Evolutionary conservation across 176 grass and related monocot species (phyloP).

Genomic region (Tillandsia leiboldiana): DNA sequence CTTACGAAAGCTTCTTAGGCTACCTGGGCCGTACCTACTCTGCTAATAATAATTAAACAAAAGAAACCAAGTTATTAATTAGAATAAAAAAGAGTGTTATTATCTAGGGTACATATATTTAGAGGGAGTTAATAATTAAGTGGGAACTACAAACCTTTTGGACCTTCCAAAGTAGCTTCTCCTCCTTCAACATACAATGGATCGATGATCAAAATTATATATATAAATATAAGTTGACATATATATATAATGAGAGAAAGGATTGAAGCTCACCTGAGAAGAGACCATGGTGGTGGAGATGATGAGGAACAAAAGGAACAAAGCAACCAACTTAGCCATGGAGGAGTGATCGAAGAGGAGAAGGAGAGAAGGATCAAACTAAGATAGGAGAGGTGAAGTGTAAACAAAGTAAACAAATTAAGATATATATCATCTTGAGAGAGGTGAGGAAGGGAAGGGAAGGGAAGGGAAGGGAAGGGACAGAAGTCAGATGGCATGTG

Average conservation of each 20-base stretch:
- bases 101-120: background rate
- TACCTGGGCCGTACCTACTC: slow-evolving; percentile 1
- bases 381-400: too few relatives aligned
- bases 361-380: background rate
- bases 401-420: too few relatives aligned
- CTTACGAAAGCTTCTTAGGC: slow-evolving; percentile 20
- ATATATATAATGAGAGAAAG: background rate
- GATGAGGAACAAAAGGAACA: slow-evolving; percentile 5
- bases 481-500: slow-evolving; percentile 4
- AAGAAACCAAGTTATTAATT: background rate
- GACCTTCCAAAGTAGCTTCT: background rate
- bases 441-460: background rate
- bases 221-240: background rate
- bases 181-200: background rate
- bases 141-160: background rate
- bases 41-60: background rate
- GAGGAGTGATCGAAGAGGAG: background rate
- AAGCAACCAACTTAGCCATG: background rate
- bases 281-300: background rate
- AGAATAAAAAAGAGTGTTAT: too few relatives aligned
- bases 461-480: background rate
- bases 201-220: background rate
- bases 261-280: background rate
- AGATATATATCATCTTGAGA: too few relatives aligned
- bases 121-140: background rate